Conservation (phyloP, 2,329 filamentous ascomycete species). For the Scortechinia acanthostroma region DNA sequence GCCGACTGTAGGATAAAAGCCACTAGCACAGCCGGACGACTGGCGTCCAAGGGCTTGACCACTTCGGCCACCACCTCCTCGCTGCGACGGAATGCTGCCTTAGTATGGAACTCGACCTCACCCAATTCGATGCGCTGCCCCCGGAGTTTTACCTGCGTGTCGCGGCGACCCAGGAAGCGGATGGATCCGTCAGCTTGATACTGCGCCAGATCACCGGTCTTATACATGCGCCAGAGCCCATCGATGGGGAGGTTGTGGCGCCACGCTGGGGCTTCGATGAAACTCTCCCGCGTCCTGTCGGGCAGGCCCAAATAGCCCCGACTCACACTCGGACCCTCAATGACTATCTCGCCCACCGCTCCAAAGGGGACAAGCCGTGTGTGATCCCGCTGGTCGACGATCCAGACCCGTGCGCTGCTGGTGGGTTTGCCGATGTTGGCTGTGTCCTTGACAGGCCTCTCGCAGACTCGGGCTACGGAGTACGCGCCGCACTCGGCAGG, state of each 20-base stretch:
- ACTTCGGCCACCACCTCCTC: not conserved
- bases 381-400: not conserved
- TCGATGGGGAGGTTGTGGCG: slow-evolving; percentile 7
- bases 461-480: too few relatives aligned
- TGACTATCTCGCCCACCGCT: not conserved
- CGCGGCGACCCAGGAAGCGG: slow-evolving; percentile 11
- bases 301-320: not conserved
- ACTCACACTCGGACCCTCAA: not conserved
- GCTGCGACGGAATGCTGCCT: not conserved
- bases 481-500: too few relatives aligned
- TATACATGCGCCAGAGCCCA: slow-evolving; percentile 15
- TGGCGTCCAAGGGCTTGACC: too few relatives aligned
- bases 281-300: not conserved
- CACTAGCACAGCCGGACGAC: too few relatives aligned
- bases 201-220: slow-evolving; percentile 2
- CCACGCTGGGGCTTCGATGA: not conserved
- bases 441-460: too few relatives aligned
- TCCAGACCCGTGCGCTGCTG: not conserved
- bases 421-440: too few relatives aligned
- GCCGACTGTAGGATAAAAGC: too few relatives aligned
- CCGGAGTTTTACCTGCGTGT: not conserved
- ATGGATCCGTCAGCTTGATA: slow-evolving; percentile 18
- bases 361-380: not conserved
- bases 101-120: slow-evolving; percentile 9
- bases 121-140: not conserved